These are phyloP conservation scores for Wickerhamiella vanderwaltii DNA, from an alignment of 805 yeast genomes.

Conservation along the genomic window DNA sequence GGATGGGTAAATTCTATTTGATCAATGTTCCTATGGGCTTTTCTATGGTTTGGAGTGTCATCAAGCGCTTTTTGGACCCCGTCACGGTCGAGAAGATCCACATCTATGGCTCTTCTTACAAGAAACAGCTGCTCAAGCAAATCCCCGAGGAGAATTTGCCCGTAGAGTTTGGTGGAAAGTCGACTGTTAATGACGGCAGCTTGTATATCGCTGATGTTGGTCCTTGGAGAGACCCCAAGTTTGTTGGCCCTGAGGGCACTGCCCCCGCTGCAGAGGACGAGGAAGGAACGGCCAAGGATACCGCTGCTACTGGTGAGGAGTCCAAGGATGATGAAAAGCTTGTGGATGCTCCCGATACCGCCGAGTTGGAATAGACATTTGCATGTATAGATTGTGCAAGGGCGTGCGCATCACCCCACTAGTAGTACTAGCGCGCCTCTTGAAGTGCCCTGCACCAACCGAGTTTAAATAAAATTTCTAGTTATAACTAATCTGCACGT, in stretches of 20 bases:
- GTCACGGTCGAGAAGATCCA: slow-evolving; percentile 92
- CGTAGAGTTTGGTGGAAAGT: slow-evolving; percentile 74
- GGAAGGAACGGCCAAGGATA: neutral
- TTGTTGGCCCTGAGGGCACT: slow-evolving; percentile 89
- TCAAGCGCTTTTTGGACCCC: slow-evolving; percentile 92
- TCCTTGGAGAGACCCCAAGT: slow-evolving; percentile 91
- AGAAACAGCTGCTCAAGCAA: slow-evolving; percentile 76
- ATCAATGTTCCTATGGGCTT: slow-evolving; percentile 97
- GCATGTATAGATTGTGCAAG: no score
- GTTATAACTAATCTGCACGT: no score
- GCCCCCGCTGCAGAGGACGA: slow-evolving; percentile 42
- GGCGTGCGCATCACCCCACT: no score
- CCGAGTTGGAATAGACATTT: no score
- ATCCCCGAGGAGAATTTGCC: slow-evolving; percentile 92
- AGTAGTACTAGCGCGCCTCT: no score
- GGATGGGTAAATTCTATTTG: slow-evolving; percentile 95
- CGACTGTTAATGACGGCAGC: slow-evolving; percentile 47
- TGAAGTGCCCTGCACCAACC: no score
- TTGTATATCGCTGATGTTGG: slow-evolving; percentile 82
- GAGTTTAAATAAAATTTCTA: no score
- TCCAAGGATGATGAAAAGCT: no score
- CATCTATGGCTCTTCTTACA: slow-evolving; percentile 69
- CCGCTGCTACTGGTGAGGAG: neutral
- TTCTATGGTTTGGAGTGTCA: slow-evolving; percentile 79
- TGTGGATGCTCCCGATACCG: slow-evolving; percentile 7